These are phyloP conservation scores for Saxophila tyrrhenica DNA, from an alignment of 495 filamentous ascomycete species.

Conservation along the genomic window DNA sequence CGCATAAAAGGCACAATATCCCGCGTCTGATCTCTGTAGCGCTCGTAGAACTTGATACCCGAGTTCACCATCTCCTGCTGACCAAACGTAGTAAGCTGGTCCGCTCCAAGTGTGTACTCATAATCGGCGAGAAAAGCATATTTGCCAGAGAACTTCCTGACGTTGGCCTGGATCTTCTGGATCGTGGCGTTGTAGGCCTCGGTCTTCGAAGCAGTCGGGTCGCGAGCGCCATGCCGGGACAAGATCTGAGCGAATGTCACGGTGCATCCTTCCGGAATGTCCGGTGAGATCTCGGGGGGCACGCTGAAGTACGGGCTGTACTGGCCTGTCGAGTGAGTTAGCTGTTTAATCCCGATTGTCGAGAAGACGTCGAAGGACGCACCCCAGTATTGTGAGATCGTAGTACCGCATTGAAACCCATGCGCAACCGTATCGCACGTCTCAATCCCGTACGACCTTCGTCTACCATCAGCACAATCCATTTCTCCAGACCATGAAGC, in stretches of 20 bases:
- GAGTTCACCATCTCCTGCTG: slow-evolving; percentile 63
- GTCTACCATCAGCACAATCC: neutral
- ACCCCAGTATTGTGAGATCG: slow-evolving; percentile 64
- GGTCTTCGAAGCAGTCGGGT: slow-evolving; percentile 56
- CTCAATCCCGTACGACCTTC: neutral
- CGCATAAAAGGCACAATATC: slow-evolving; percentile 56
- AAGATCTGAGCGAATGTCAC: slow-evolving; percentile 70
- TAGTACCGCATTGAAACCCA: slow-evolving; percentile 52
- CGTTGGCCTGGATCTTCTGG: slow-evolving; percentile 46
- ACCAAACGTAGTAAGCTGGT: slow-evolving; percentile 64
- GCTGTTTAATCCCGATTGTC: neutral
- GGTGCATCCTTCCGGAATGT: slow-evolving; percentile 50
- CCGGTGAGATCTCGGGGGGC: slow-evolving; percentile 45
- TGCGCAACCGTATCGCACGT: slow-evolving; percentile 46
- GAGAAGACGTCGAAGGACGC: neutral
- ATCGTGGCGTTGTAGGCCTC: slow-evolving; percentile 45
- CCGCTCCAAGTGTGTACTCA: slow-evolving; percentile 59
- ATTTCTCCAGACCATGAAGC: neutral
- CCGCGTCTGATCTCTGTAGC: slow-evolving; percentile 49
- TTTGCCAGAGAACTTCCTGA: slow-evolving; percentile 42
- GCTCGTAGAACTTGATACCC: slow-evolving; percentile 58
- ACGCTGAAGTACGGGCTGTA: slow-evolving; percentile 76
- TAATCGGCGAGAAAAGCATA: slow-evolving; percentile 57
- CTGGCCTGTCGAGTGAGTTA: slow-evolving; percentile 29
- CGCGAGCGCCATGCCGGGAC: slow-evolving; percentile 73